A percentile compares a stretch with the other conserved stretches of the same genome.
These are phyloP conservation scores for Zasmidium cellare DNA, from an alignment of 2,329 filamentous ascomycete species.

Conservation along the genomic window DNA sequence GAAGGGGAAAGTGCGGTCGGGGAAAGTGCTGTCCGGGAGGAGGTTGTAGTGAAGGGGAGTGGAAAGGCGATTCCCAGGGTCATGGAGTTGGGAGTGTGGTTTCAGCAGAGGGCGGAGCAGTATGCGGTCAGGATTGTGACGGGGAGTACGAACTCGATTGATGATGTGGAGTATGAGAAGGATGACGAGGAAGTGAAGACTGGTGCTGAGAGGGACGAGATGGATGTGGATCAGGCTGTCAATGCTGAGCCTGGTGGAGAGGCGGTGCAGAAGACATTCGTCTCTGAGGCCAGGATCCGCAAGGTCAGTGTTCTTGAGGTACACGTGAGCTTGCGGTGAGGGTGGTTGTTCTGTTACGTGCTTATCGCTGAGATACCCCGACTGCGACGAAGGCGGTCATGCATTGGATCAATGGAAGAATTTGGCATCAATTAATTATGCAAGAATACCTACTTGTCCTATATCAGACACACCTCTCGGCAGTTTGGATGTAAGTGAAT, in stretches of 20 bases:
- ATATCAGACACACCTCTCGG: too few species aligned
- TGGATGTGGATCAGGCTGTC: constrained; percentile 5
- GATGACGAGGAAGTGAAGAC: constrained; percentile 24
- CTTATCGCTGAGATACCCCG: constrained; percentile 13
- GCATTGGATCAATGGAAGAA: not conserved
- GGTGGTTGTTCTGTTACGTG: not conserved
- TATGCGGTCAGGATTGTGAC: constrained; percentile 62
- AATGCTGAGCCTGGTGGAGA: constrained; percentile 15
- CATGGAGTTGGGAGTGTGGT: constrained; percentile 63
- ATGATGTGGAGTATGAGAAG: constrained; percentile 58
- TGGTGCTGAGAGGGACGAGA: constrained; percentile 10
- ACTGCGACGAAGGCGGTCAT: not conserved
- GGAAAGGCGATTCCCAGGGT: constrained; percentile 67
- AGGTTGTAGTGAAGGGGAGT: constrained; percentile 63
- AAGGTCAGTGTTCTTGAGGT: constrained; percentile 36
- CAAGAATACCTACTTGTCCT: too few species aligned
- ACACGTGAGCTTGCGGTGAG: constrained; percentile 32
- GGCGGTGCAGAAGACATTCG: constrained; percentile 30
- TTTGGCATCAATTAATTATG: not conserved
- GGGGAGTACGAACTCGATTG: constrained; percentile 63
- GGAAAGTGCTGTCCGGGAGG: constrained; percentile 52
- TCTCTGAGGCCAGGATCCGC: constrained; percentile 36
- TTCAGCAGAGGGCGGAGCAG: constrained; percentile 58
- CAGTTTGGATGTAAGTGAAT: not conserved
- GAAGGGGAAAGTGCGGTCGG: constrained; percentile 31